Conservation (phyloP, 1,139 yeast species). For the Sugiyamaella sp. region DNA sequence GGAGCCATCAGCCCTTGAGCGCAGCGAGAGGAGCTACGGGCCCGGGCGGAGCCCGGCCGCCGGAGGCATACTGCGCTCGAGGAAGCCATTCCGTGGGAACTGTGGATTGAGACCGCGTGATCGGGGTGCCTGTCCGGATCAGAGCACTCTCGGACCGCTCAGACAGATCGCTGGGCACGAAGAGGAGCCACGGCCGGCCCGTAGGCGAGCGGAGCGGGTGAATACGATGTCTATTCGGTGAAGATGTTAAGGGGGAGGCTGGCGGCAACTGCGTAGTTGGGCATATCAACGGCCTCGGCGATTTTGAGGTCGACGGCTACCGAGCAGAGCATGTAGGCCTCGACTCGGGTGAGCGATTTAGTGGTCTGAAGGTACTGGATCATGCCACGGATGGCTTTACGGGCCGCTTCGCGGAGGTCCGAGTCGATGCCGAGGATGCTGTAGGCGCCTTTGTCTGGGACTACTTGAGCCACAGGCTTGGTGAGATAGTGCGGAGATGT, state of each 20-base stretch:
- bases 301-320: constrained; percentile 26
- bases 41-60: no score
- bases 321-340: constrained; percentile 26
- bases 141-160: no score
- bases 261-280: constrained; percentile 26
- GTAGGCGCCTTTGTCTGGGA: constrained; percentile 22
- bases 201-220: no score
- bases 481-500: constrained; percentile 22
- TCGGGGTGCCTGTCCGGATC: no score
- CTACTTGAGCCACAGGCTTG: background rate
- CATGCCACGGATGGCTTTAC: constrained; percentile 23
- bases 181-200: no score
- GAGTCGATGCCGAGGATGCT: constrained; percentile 24
- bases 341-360: constrained; percentile 19
- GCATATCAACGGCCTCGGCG: constrained; percentile 27
- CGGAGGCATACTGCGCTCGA: no score
- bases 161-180: no score
- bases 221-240: constrained; percentile 11
- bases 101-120: no score
- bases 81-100: no score
- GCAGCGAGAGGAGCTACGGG: no score
- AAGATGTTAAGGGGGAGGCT: constrained; percentile 23
- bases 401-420: constrained; percentile 23
- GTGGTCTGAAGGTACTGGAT: constrained; percentile 20
- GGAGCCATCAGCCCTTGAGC: no score